These are phyloP conservation scores for Setomelanomma holmii DNA, from an alignment of 2,329 filamentous ascomycete species.

Conservation along the genomic window DNA sequence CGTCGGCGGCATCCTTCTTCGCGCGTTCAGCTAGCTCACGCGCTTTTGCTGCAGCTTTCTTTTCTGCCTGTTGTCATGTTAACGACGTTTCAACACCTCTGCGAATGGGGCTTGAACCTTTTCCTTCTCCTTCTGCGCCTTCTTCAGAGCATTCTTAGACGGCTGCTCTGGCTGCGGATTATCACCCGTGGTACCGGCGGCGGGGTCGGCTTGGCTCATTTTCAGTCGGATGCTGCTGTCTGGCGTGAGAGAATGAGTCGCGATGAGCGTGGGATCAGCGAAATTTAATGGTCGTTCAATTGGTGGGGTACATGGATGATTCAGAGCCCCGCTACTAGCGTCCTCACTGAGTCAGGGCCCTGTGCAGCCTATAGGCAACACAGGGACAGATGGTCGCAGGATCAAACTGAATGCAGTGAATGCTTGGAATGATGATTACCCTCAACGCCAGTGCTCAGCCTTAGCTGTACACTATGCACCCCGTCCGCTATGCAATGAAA, in stretches of 20 bases:
- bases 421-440: too few species aligned
- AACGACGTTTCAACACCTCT: not conserved
- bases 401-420: too few species aligned
- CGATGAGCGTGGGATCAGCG: not conserved
- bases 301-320: not conserved
- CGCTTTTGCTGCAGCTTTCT: constrained; percentile 50
- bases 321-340: not conserved
- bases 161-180: constrained; percentile 32
- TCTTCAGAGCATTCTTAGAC: constrained; percentile 53
- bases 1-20: constrained; percentile 69
- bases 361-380: too few species aligned
- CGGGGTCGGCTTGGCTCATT: constrained; percentile 43
- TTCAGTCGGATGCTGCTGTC: not conserved
- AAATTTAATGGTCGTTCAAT: not conserved
- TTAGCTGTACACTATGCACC: too few species aligned
- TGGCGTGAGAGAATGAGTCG: not conserved
- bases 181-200: constrained; percentile 29
- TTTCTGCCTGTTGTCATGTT: constrained; percentile 44
- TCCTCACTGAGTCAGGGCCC: not conserved
- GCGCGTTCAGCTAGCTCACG: constrained; percentile 59
- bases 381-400: too few species aligned
- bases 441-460: too few species aligned
- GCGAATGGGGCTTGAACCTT: constrained; percentile 34
- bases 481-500: not conserved
- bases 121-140: constrained; percentile 51